Evolutionary conservation across 2,329 filamentous ascomycete genomes (phyloP), one percentile per base, ranked within the genome.

Genomic region (Colletotrichum paranaense): DNA sequence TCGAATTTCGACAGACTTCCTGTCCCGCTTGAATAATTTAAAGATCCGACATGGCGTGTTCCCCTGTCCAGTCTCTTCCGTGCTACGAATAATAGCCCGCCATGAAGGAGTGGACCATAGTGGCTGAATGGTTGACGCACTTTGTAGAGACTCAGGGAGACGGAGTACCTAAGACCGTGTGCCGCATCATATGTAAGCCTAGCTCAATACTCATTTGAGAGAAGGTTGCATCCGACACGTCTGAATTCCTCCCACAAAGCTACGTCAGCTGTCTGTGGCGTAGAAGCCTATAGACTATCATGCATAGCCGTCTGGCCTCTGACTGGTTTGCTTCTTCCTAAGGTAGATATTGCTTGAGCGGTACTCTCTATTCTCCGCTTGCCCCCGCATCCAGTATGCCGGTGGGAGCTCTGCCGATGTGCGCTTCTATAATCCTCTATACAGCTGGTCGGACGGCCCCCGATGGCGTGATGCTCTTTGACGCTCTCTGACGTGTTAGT

Each of bases 361-460:
- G 30, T 52, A 14, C 30, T 6, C 46, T 1, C 32, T 19, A 35
- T 22, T 42, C 42, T 49, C 30, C 32, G 22, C 24, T 52, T 30
- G 16, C n/a, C 67, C 32, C 67, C 62, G 42, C 62, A 66, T 38
- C 19, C 32, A 22, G 53, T 53, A 59, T 32, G 22, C 42, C 62
- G 38, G 14, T 26, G 26, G 35, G n/a, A 24, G n/a, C 16, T n/a
- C 49, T 52, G n/a, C 24, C 38, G 7, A 22, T 3, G 12, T 3
- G 8, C 19, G 3, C 1, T 49, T 22, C 0, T 49, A 49, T 49
- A 7, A 19, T 5, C 19, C 42, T 14, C 3, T n/a, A 30, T 16
- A 11, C 52, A 38, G 35, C 42, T 67, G 81, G 86, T 19, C 9
- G 38, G 8, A 24, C 5, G 46, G 7, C 26, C 16, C 42, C 42